These are phyloP conservation scores for Agroathelia rolfsii DNA, from an alignment of 1,284 basidiomycete species.

Conservation along the genomic window DNA sequence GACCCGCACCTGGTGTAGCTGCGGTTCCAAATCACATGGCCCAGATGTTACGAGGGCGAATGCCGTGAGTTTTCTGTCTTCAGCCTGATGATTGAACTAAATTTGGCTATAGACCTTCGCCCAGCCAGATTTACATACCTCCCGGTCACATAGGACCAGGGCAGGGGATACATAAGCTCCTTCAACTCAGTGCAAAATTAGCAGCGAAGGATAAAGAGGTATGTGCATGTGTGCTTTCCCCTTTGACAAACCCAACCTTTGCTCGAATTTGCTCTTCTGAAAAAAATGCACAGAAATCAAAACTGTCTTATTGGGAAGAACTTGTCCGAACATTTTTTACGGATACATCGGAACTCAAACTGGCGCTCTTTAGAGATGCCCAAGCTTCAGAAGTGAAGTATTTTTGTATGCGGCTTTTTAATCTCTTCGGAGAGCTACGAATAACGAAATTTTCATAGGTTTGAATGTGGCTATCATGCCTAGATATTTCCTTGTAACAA, in stretches of 20 bases:
- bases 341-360: slow-evolving; percentile 53
- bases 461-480: slow-evolving; percentile 49
- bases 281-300: slow-evolving; percentile 36
- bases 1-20: slow-evolving; percentile 1
- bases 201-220: slow-evolving; percentile 41
- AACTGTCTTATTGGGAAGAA: slow-evolving; percentile 52
- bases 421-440: slow-evolving; percentile 3
- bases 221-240: slow-evolving; percentile 13
- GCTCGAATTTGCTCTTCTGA: slow-evolving; percentile 2
- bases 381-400: slow-evolving; percentile 65
- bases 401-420: slow-evolving; percentile 48
- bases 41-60: too few relatives aligned
- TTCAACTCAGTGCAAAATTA: slow-evolving; percentile 57
- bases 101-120: too few relatives aligned
- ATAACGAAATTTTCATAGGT: slow-evolving; percentile 10
- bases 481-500: slow-evolving; percentile 74
- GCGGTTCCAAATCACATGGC: too few relatives aligned
- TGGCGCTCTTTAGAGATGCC: slow-evolving; percentile 76
- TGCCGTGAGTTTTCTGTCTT: too few relatives aligned
- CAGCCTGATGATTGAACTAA: too few relatives aligned
- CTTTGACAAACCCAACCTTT: slow-evolving; percentile 6
- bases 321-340: slow-evolving; percentile 58
- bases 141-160: slow-evolving; percentile 36
- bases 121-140: too few relatives aligned
- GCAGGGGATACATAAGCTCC: slow-evolving; percentile 47